A percentile compares a stretch with the other conserved stretches of the same genome.
Conservation (phyloP, 163 green algal species). For the Chlorella variabilis region DNA sequence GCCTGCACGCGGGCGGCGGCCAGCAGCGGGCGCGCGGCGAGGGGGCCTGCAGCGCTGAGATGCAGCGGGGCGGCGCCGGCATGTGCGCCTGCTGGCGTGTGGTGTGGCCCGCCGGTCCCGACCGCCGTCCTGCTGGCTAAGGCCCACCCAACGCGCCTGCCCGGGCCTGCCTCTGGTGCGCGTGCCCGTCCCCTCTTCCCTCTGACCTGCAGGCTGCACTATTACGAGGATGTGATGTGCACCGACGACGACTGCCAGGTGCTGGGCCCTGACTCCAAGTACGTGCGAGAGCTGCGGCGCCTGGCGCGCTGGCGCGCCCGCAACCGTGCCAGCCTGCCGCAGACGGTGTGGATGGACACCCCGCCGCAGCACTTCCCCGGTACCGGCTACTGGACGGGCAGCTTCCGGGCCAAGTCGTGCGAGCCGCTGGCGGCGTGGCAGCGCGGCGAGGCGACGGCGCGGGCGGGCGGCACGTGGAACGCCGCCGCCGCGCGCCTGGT, state of each 20-base stretch:
- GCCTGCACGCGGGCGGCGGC: no score
- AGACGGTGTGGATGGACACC: constrained; percentile 37
- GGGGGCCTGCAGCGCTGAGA: no score
- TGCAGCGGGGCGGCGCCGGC: no score
- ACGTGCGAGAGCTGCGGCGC: background rate
- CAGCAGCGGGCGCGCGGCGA: no score
- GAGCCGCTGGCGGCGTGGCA: constrained; percentile 11
- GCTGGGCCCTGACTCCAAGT: background rate
- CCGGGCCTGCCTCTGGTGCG: background rate
- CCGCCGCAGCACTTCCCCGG: constrained; percentile 21
- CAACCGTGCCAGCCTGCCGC: background rate
- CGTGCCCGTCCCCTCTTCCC: background rate
- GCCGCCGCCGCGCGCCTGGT: background rate
- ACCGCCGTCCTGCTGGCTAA: no score
- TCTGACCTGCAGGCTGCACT: background rate
- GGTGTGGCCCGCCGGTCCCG: no score
- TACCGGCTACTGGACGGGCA: background rate
- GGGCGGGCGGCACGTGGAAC: background rate
- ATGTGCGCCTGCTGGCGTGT: no score
- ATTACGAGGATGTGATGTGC: background rate
- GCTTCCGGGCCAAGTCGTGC: background rate
- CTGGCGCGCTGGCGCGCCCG: background rate
- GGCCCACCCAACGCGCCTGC: no score
- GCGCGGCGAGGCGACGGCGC: background rate
- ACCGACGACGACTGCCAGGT: background rate